Percentiles rank a stretch among this genome's conserved stretches.
Evolutionary conservation across 768 basidiomycete species (phyloP).

Genomic region (Suillus subaureus): DNA sequence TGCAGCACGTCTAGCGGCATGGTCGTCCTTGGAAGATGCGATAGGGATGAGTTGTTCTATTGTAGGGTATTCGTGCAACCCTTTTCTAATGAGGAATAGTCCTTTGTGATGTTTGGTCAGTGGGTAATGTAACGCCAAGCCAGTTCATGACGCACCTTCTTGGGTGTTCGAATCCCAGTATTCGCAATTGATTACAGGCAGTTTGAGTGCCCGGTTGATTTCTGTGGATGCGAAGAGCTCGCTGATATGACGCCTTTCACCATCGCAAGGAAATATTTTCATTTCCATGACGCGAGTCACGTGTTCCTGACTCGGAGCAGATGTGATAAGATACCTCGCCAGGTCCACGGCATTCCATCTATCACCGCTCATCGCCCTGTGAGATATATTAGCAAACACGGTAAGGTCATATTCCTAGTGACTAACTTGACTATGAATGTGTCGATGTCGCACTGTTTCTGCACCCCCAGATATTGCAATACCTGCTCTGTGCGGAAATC

Average conservation of each 20-base stretch:
- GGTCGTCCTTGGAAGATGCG: constrained; percentile 26
- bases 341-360: not conserved
- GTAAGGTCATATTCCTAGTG: not conserved
- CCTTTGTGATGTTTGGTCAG: not conserved
- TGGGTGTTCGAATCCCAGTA: not conserved
- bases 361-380: not conserved
- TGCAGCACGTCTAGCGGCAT: constrained; percentile 51
- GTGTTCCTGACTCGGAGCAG: not conserved
- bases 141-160: not conserved
- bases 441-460: not conserved
- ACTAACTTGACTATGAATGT: constrained; percentile 1
- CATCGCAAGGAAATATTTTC: not conserved
- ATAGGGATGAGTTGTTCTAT: not conserved
- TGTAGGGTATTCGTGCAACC: not conserved
- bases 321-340: not conserved
- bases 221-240: constrained; percentile 1
- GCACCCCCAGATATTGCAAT: constrained; percentile 2
- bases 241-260: not conserved
- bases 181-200: not conserved
- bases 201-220: not conserved
- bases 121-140: not conserved
- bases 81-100: not conserved
- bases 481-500: not conserved
- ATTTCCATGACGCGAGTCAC: not conserved
- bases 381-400: not conserved